These are phyloP conservation scores for Punctularia strigosozonata DNA, from an alignment of 768 basidiomycete genomes.

Conservation along the genomic window DNA sequence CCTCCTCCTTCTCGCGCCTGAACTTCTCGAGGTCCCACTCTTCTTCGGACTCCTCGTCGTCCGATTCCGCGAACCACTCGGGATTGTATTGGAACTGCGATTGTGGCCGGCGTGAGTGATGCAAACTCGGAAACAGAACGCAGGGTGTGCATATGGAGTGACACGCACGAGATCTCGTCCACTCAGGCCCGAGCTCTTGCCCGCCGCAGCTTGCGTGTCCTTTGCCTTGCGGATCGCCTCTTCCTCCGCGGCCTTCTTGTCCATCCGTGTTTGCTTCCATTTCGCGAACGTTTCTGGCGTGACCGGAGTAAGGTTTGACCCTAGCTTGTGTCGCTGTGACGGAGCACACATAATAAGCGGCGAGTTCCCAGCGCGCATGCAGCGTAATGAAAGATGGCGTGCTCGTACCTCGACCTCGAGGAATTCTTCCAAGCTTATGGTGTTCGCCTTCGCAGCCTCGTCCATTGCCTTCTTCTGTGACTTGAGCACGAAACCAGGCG, in stretches of 20 bases:
- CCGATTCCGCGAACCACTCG: slow-evolving; percentile 83
- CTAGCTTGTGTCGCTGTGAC: slow-evolving; percentile 87
- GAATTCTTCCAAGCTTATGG: slow-evolving; percentile 93
- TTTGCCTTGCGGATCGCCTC: slow-evolving; percentile 78
- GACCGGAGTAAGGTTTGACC: slow-evolving; percentile 82
- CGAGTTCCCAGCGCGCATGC: not conserved
- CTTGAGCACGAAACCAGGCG: slow-evolving; percentile 92
- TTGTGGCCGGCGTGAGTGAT: slow-evolving; percentile 3
- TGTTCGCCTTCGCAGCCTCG: slow-evolving; percentile 80
- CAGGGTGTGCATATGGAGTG: slow-evolving; percentile 2
- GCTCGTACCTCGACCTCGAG: slow-evolving; percentile 82
- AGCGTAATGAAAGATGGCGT: not conserved
- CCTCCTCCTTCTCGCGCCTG: slow-evolving; percentile 49
- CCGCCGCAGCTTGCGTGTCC: slow-evolving; percentile 68
- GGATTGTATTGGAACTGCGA: slow-evolving; percentile 88
- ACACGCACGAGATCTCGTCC: slow-evolving; percentile 80
- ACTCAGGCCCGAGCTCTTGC: slow-evolving; percentile 88
- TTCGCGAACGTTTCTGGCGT: slow-evolving; percentile 82
- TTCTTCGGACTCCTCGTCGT: slow-evolving; percentile 34
- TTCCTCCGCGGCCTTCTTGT: slow-evolving; percentile 88
- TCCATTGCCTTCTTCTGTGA: slow-evolving; percentile 87
- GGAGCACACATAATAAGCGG: slow-evolving; percentile 1
- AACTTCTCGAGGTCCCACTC: slow-evolving; percentile 45
- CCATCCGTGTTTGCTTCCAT: slow-evolving; percentile 93
- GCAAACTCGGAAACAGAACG: slow-evolving; percentile 1